These are phyloP conservation scores for Lactarius trivialis DNA, from an alignment of 768 basidiomycete species.

Conservation along the genomic window DNA sequence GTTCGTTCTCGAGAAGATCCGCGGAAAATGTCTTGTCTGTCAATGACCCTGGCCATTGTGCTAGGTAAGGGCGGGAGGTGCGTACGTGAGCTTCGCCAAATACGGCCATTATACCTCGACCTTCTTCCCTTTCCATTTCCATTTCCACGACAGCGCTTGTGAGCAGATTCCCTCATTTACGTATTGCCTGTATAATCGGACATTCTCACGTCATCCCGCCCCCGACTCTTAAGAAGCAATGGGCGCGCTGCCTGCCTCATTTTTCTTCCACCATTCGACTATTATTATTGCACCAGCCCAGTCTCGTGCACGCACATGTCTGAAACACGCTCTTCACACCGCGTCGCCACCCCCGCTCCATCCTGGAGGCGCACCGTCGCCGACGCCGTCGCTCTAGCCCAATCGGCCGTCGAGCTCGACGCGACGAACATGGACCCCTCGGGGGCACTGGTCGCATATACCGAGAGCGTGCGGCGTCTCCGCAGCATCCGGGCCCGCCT, in stretches of 20 bases:
- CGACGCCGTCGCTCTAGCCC: constrained; percentile 6
- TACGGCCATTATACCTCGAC: not conserved
- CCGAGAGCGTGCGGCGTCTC: constrained; percentile 10
- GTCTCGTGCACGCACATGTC: not conserved
- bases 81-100: not conserved
- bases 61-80: not conserved
- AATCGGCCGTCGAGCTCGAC: constrained; percentile 14
- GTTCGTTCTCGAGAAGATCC: not conserved
- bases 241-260: not conserved
- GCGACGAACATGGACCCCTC: not conserved
- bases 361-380: constrained; percentile 17
- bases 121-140: not conserved
- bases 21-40: not conserved
- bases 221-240: not conserved
- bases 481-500: constrained; percentile 8
- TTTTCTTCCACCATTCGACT: not conserved
- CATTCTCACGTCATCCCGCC: not conserved
- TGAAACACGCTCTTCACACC: not conserved
- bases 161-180: not conserved
- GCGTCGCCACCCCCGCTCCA: not conserved
- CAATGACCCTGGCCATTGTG: not conserved
- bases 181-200: not conserved
- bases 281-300: not conserved
- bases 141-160: not conserved
- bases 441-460: constrained; percentile 7